Evolutionary conservation across 2,329 filamentous ascomycete species (phyloP).

Genomic region (Colletotrichum incanum): DNA sequence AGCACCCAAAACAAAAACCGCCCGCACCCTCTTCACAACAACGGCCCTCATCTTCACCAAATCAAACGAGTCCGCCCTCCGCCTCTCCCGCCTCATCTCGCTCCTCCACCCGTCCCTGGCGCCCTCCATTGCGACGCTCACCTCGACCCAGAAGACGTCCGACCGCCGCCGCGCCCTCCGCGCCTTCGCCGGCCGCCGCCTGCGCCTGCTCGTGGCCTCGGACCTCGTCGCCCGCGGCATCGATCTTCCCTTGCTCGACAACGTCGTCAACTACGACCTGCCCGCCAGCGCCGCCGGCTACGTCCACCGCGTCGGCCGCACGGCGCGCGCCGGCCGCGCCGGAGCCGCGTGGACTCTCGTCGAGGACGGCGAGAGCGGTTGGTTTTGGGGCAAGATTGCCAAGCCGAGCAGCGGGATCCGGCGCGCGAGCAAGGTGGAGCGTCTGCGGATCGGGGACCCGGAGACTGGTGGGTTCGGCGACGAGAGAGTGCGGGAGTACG

Average conservation of each 20-base stretch:
- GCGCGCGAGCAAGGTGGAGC: conserved; percentile 62
- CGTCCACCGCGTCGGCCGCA: conserved; percentile 92
- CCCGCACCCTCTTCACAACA: conserved; percentile 51
- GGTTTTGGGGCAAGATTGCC: conserved; percentile 92
- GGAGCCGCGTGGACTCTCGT: conserved; percentile 92
- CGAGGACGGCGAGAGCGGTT: conserved; percentile 84
- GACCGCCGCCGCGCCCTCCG: conserved; percentile 77
- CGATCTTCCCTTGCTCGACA: conserved; percentile 83
- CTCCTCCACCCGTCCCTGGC: conserved; percentile 75
- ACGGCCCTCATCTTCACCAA: conserved; percentile 88
- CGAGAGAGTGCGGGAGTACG: conserved; percentile 64
- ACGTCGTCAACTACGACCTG: conserved; percentile 95
- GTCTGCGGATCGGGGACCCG: conserved; percentile 59
- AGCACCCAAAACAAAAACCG: conserved; percentile 21
- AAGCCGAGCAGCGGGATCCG: conserved; percentile 65
- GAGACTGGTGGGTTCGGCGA: conserved; percentile 61
- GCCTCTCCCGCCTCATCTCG: conserved; percentile 84
- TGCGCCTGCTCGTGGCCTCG: conserved; percentile 87
- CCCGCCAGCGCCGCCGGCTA: conserved; percentile 87
- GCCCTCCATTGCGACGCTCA: conserved; percentile 77
- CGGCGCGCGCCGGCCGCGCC: conserved; percentile 82
- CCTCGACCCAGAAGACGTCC: conserved; percentile 83
- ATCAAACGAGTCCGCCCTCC: conserved; percentile 89
- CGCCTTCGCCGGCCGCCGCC: conserved; percentile 74
- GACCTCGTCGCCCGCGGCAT: conserved; percentile 95